These are phyloP conservation scores for Aspergillus amoenus DNA, from an alignment of 2,329 filamentous ascomycete species.

Conservation along the genomic window DNA sequence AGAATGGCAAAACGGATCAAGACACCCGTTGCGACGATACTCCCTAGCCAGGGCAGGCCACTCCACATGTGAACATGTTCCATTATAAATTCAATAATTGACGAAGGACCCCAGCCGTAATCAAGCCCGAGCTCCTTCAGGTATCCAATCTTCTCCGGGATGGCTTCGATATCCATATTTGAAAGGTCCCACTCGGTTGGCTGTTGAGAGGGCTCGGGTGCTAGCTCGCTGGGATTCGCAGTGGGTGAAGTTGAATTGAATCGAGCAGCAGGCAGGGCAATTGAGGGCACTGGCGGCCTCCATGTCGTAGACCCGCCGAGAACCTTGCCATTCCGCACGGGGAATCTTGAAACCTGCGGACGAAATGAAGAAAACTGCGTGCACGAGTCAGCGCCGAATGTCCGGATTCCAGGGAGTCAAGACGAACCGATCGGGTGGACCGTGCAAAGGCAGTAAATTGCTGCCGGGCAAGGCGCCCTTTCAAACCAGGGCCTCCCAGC, in stretches of 20 bases:
- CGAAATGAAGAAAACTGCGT: constrained; percentile 37
- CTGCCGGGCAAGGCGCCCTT: constrained; percentile 41
- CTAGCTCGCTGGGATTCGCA: background rate
- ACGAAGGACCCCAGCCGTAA: constrained; percentile 78
- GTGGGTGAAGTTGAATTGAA: constrained; percentile 41
- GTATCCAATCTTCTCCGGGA: constrained; percentile 78
- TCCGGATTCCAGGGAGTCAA: background rate
- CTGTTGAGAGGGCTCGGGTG: constrained; percentile 12
- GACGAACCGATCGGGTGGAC: constrained; percentile 38
- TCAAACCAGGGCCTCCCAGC: constrained; percentile 57
- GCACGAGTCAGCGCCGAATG: constrained; percentile 15
- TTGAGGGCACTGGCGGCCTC: constrained; percentile 20
- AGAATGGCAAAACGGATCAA: constrained; percentile 65
- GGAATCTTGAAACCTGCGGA: constrained; percentile 23
- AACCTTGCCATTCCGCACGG: constrained; percentile 21
- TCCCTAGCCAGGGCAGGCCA: constrained; percentile 79
- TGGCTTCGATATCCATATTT: constrained; percentile 47
- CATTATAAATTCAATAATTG: constrained; percentile 69
- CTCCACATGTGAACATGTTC: constrained; percentile 78
- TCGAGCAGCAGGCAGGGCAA: constrained; percentile 28
- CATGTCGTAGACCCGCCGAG: constrained; percentile 24
- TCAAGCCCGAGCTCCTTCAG: constrained; percentile 80
- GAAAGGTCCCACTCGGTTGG: constrained; percentile 24
- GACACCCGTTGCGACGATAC: constrained; percentile 66
- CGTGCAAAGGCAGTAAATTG: constrained; percentile 27